Evolutionary conservation across 371 early-diverging fungal species (phyloP).

Genomic region (Circinella umbellata): DNA sequence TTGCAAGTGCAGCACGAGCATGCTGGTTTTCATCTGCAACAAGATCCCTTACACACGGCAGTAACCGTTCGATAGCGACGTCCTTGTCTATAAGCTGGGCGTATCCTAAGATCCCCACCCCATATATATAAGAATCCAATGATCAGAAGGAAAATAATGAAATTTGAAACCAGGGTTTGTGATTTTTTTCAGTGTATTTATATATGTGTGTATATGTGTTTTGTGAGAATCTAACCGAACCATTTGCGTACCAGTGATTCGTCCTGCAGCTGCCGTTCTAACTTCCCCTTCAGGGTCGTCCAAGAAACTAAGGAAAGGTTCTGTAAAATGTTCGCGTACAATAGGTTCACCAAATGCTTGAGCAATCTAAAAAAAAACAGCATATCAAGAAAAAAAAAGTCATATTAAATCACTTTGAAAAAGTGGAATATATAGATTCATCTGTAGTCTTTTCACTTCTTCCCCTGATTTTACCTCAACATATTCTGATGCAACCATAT

Average conservation of each 20-base stretch:
- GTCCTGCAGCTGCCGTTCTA: conserved; percentile 89
- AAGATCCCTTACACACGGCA: conserved; percentile 91
- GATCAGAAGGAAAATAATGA: conserved; percentile 3
- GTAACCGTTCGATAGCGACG: conserved; percentile 76
- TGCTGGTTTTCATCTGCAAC: conserved; percentile 95
- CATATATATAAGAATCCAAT: not conserved
- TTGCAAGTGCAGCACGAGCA: conserved; percentile 95
- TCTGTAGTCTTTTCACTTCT: too few species aligned
- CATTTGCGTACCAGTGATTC: conserved; percentile 74
- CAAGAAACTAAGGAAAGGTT: conserved; percentile 78
- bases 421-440: too few species aligned
- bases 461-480: conserved; percentile 64
- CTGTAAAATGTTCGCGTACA: conserved; percentile 75
- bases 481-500: conserved; percentile 97
- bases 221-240: too few species aligned
- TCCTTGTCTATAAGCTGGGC: conserved; percentile 82
- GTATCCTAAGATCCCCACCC: conserved; percentile 64
- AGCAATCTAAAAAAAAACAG: conserved; percentile 60
- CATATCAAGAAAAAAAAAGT: not conserved
- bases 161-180: not conserved
- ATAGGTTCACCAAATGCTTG: conserved; percentile 82
- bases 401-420: not conserved
- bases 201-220: too few species aligned
- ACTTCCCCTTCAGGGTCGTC: conserved; percentile 98
- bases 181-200: too few species aligned